Evolutionary conservation across 2,329 filamentous ascomycete genomes (phyloP).

Genomic region (Botryotinia narcissicola): DNA sequence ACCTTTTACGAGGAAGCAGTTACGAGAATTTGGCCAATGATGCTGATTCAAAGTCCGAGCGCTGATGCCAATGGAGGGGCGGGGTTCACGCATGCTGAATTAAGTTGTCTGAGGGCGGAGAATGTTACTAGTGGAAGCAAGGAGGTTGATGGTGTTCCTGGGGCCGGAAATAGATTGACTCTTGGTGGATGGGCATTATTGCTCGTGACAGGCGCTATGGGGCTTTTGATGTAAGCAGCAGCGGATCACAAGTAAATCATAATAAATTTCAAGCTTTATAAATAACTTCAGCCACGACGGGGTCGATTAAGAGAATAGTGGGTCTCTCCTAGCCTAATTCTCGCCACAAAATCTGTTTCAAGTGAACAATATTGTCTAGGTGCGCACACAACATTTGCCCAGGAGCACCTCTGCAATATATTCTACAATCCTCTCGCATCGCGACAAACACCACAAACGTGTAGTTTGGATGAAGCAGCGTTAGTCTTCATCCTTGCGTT

Average conservation of each 20-base stretch:
- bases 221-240: not conserved
- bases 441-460: not conserved
- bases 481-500: not conserved
- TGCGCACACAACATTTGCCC: not conserved
- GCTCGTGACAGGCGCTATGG: not conserved
- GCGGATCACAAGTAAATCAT: not conserved
- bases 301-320: not conserved
- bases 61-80: not conserved
- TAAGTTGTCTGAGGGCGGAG: conserved; percentile 1
- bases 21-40: conserved; percentile 6
- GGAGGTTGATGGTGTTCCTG: not conserved
- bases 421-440: not conserved
- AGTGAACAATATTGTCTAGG: not conserved
- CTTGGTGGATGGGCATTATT: not conserved
- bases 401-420: not conserved
- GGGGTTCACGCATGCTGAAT: not conserved
- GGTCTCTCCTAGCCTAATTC: not conserved
- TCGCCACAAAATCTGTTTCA: too few species aligned
- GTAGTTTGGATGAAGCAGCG: not conserved
- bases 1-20: conserved; percentile 5
- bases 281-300: not conserved
- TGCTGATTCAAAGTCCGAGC: conserved; percentile 5
- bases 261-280: not conserved
- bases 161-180: not conserved
- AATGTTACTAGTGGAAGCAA: not conserved